Base-by-base conservation (phyloP, 305 asterid genomes). In the Fraxinus nigra region DNA sequence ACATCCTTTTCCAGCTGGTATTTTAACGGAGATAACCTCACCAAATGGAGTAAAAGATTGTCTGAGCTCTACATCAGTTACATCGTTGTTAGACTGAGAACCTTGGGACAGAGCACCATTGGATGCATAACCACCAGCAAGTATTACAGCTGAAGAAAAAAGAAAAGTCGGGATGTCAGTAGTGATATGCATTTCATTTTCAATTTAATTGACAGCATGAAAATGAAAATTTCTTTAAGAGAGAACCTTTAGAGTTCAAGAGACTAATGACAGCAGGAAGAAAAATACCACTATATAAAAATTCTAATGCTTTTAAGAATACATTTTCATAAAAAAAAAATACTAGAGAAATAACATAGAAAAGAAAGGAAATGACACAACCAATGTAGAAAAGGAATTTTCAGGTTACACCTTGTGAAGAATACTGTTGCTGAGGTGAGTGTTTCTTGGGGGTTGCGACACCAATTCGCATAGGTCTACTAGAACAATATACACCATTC, bases 361-460 rank as follows among this genome's bases (percentile, higher is more conserved):
- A 77, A 78, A 54, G 28, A 28, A 26, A 34, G 14, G 26, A 24
- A 24, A 24, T 0, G 16, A 14, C 18, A 13, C 10, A 5, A 46
- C 3, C 6, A 72, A 43, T 61, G 51, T 7, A 65, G 30, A 37
- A 80, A 54, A 14, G 75, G 40, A 67, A 59, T 34, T 59, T 30
- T 5, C 77, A 69, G 65, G 48, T 76, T 67, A 78, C 83, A 96
- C 98, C 98, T 91, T 94, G 98, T 32, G 98, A 92, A 87, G 93
- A 85, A 90, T 80, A 91, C 69, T 92, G 98, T 75, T 90, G 94
- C 38, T 89, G 97, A 1, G 89, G 83, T 11, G 92, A 87, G 40
- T 94, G 89, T 86, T 93, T 96, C 87, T 94, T 94, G 35, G 99
- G 98, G 77, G 98, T 96, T 11, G 99, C 99, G 85, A 92, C 94